Conservation (phyloP, 495 filamentous ascomycete genomes). For the Aspergillus saccharolyticus region DNA sequence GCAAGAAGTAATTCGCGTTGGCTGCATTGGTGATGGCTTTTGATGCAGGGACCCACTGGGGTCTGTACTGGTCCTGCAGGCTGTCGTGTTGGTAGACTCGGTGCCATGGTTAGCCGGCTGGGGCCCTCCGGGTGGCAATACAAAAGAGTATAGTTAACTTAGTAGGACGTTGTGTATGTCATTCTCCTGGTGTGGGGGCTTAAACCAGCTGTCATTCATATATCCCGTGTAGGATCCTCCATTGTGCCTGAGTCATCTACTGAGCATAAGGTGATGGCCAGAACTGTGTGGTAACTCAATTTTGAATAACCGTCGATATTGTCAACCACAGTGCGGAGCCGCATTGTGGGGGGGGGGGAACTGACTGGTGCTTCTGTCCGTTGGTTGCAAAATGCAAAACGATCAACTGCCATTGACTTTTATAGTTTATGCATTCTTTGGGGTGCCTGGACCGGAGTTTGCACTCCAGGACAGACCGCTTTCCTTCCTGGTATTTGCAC, state of each 20-base stretch:
- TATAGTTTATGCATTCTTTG: no score
- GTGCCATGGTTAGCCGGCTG: neutral
- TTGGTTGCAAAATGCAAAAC: no score
- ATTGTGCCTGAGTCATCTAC: neutral
- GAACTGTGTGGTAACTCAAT: no score
- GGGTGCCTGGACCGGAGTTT: neutral
- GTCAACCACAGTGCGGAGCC: neutral
- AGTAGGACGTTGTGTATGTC: neutral
- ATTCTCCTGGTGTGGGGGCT: no score
- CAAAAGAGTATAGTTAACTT: no score
- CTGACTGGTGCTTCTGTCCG: no score
- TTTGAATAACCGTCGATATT: neutral
- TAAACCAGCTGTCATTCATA: no score
- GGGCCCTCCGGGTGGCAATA: neutral
- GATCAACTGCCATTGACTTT: neutral
- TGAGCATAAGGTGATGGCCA: no score
- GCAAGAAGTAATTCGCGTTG: constrained; percentile 3
- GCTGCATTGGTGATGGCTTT: neutral
- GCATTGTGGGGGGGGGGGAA: no score
- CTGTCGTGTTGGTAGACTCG: neutral
- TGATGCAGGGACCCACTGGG: neutral
- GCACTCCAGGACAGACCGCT: neutral
- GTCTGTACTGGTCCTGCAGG: neutral
- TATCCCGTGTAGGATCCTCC: no score
- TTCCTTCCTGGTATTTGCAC: neutral